Evolutionary conservation across 805 yeast genomes (phyloP).

Genomic region (Schizosaccharomyces lindneri): DNA sequence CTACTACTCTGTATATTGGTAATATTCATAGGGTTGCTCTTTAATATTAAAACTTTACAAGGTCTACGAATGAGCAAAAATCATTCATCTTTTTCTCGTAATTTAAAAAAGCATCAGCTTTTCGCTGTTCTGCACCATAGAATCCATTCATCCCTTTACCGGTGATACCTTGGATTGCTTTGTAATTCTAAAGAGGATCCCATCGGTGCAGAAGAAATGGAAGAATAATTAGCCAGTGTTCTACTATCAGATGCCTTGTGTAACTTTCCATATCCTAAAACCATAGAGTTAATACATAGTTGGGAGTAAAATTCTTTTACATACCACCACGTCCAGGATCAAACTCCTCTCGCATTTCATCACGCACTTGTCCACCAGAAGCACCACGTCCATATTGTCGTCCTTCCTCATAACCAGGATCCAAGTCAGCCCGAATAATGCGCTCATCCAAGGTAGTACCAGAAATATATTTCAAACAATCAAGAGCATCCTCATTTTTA

Average conservation of each 20-base stretch:
- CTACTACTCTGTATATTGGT: no score
- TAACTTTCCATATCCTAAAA: neutral
- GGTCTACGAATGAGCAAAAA: neutral
- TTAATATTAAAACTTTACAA: no score
- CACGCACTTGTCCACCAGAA: constrained; percentile 76
- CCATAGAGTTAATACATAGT: neutral
- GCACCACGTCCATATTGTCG: constrained; percentile 87
- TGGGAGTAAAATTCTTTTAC: neutral
- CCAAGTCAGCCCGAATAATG: constrained; percentile 62
- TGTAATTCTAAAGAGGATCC: neutral
- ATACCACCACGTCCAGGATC: constrained; percentile 22
- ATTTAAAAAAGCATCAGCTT: neutral
- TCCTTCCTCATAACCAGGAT: constrained; percentile 89
- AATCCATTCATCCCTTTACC: neutral
- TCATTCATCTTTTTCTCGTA: neutral
- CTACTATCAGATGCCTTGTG: neutral
- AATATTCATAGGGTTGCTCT: no score
- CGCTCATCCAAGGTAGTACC: constrained; percentile 69
- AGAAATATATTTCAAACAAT: constrained; percentile 60
- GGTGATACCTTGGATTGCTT: neutral
- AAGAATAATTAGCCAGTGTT: neutral
- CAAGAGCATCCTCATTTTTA: constrained; percentile 42
- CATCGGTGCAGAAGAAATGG: neutral
- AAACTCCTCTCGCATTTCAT: constrained; percentile 27
- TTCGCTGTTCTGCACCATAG: neutral